phyloP scores from a whole-genome alignment of 2,329 filamentous ascomycete species.

The Aspergillus sp. region DNA sequence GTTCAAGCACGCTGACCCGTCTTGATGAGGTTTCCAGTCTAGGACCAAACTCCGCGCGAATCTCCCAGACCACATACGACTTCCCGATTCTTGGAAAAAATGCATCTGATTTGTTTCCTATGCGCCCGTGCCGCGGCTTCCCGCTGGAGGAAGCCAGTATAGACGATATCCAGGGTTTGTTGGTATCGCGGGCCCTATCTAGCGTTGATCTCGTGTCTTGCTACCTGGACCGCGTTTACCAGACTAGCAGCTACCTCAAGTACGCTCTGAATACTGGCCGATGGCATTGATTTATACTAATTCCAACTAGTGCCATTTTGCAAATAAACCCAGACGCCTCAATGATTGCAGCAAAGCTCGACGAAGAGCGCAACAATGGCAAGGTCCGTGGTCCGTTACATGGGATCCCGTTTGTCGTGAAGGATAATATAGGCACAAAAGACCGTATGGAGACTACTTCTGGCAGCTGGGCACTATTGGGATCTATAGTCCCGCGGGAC shows the following conservation, averaged over 20 bases:
- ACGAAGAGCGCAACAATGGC: constrained; percentile 53
- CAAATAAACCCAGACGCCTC: constrained; percentile 63
- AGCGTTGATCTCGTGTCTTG: constrained; percentile 55
- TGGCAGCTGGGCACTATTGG: constrained; percentile 60
- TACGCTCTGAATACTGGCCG: constrained; percentile 21
- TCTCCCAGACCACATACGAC: constrained; percentile 20
- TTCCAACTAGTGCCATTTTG: constrained; percentile 39
- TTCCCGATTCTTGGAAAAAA: constrained; percentile 32
- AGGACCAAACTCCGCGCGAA: constrained; percentile 11
- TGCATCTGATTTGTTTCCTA: constrained; percentile 48
- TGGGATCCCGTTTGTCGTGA: constrained; percentile 68
- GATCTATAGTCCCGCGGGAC: constrained; percentile 61
- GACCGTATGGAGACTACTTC: constrained; percentile 70
- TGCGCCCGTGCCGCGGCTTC: constrained; percentile 56
- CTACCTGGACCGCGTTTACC: constrained; percentile 55
- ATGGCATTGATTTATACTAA: background rate
- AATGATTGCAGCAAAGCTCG: constrained; percentile 53
- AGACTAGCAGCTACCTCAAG: constrained; percentile 61
- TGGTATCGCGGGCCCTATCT: constrained; percentile 51
- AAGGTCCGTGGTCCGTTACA: constrained; percentile 60
- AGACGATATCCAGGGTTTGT: constrained; percentile 56
- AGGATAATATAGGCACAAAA: constrained; percentile 60
- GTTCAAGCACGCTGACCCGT: too few relatives aligned
- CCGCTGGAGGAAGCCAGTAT: constrained; percentile 63
- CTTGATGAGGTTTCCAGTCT: too few relatives aligned